Evolutionary conservation across 306 rosid species (phyloP), one percentile per base, ranked within the genome.

Genomic region (Quercus glauca): DNA sequence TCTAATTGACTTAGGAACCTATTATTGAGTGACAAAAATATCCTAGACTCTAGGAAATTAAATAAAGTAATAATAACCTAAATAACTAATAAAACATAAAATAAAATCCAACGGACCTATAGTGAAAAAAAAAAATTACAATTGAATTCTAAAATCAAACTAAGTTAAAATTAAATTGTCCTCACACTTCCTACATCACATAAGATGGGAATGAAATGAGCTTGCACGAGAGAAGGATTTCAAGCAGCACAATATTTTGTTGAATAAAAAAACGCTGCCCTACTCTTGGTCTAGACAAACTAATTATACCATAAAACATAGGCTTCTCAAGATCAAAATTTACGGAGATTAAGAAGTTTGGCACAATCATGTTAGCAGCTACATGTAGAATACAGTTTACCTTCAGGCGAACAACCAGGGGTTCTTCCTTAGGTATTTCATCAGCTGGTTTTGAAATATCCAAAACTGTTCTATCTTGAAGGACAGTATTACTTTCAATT

Each of bases 391-490:
- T 59, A 35, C 5, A 2, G 12, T 52, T 81, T 86, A 88, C 99
- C 99, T 96, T 96, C 14, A 96, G 92, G 76, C 98, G 99, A 87
- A 86, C 93, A 82, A 96, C 97, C 55, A 96, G 77, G 6, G 96
- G 97, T 78, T 93, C 99, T 86, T 89, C 98, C 35, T 80, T 77
- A 0, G 86, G 90, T 78, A 73, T 71, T 85, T 82, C 97, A 45
- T 85, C 86, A 69, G 84, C 86, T 69, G 90, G 86, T 77, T 87
- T 89, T 43, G 85, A 69, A 73, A 83, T 82, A 59, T 88, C 97
- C 64, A 87, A 69, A 65, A 72, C 84, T 60, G 81, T 88, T 19
- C 78, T 76, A 74, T 90, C 98, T 80, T 83, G 71, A 52, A 77
- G 71, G 67, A 82, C 79, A 53, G 71, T 18, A 64, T 79, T 70